Base-by-base conservation (phyloP, 768 basidiomycete genomes). In the Lactarius hengduanensis region DNA sequence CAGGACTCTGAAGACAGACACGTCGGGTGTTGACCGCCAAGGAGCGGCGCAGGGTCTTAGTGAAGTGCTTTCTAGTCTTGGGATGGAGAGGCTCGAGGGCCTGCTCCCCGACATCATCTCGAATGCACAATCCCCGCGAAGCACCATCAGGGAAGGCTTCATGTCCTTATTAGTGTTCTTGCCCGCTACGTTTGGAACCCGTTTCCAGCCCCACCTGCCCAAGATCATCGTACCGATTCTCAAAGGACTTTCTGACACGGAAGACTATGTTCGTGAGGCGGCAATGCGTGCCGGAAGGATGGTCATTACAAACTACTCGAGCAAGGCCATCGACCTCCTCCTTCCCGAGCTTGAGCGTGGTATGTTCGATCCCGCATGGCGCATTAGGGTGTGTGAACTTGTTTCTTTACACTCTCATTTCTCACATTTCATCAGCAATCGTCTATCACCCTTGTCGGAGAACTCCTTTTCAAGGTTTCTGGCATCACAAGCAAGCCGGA, bases 201-300 rank as follows among this genome's bases (percentile, higher is more conserved):
- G 96, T 54, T 98, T 99, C 85, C 88, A 95, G 70, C 96, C 96
- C 0, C 96, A 98, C 78, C 80, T 99, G 10, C 91, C 94, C 8
- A 92, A 94, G 77, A 96, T 99, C 73, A 92, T 98, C 53, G 80
- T 90, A 11, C 96, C 96, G 0, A 96, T 99, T 69, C 82, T 98
- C 40, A 86, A 86, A 55, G 97, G 97, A 68, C 79, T 99, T 43
- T 89, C 96, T 0, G 96, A 98, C 73, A 81, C 87, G 8, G 96
- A 97, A 71, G 97, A 98, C 78, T 94, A 91, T 73, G 97, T 98
- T 11, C 84, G 96, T 30, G 96, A 98, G 69, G 96, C 96, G 13
- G 95, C 96, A 5, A 98, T 98, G 96, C 86, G 93, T 41, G 96
- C 96, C n/a, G 96, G 96, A 64, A 83, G 97, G 69, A 98, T 98